Percentiles rank a stretch among this genome's conserved stretches.
Evolutionary conservation across 345 rosid species (phyloP).

Genomic region (Microthlaspi erraticum): DNA sequence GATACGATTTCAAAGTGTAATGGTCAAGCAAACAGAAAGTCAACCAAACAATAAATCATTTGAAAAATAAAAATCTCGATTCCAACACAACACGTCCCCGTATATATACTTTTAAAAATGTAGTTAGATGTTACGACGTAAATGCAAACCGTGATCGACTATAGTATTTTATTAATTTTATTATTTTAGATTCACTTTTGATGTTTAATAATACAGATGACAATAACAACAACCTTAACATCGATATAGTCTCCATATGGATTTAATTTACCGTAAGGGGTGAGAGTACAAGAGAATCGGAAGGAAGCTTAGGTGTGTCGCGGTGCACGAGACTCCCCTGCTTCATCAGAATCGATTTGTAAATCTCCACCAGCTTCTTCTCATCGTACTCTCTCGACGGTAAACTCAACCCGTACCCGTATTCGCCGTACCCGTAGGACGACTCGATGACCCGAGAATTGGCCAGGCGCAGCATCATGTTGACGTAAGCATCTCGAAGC

Average conservation of each 20-base stretch:
- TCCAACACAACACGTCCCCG: slow-evolving; percentile 29
- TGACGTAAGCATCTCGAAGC: slow-evolving; percentile 76
- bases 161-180: neutral
- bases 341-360: slow-evolving; percentile 61
- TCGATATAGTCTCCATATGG: neutral
- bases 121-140: slow-evolving; percentile 10
- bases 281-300: slow-evolving; percentile 22
- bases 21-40: slow-evolving; percentile 28
- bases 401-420: slow-evolving; percentile 40
- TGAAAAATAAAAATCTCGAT: slow-evolving; percentile 12
- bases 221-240: slow-evolving; percentile 14
- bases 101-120: neutral
- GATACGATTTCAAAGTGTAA: slow-evolving; percentile 21
- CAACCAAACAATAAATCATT: slow-evolving; percentile 8
- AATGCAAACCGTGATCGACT: slow-evolving; percentile 22
- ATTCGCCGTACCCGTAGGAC: slow-evolving; percentile 43
- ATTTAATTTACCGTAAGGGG: slow-evolving; percentile 14
- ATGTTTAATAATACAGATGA: neutral
- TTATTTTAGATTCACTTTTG: neutral
- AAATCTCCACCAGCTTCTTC: slow-evolving; percentile 68
- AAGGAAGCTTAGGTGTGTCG: slow-evolving; percentile 43
- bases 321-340: slow-evolving; percentile 55
- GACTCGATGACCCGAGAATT: slow-evolving; percentile 47
- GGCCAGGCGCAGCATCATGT: slow-evolving; percentile 64
- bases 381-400: slow-evolving; percentile 57